phyloP scores from a whole-genome alignment of 805 yeast species.

The Barnettozyma wickerhamii region DNA sequence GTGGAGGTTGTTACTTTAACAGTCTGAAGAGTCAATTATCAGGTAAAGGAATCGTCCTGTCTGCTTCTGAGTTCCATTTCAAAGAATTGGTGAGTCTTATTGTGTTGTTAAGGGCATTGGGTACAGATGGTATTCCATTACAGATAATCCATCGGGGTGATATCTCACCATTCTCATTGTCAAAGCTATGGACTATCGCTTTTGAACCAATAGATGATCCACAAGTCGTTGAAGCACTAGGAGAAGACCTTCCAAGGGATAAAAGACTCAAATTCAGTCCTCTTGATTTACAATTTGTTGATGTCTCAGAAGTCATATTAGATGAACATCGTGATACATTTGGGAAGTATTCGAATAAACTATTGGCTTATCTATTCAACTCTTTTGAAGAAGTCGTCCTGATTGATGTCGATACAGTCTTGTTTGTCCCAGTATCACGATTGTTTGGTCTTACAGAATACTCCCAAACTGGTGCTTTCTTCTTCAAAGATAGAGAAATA shows the following conservation, averaged over 20 bases:
- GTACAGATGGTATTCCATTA: constrained; percentile 30
- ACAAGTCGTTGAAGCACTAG: too few species aligned
- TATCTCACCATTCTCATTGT: constrained; percentile 28
- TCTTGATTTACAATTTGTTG: constrained; percentile 28
- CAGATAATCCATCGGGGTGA: constrained; percentile 28
- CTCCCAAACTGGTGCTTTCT: constrained; percentile 32
- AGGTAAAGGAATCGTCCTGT: constrained; percentile 30
- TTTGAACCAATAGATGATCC: neutral
- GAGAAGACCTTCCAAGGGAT: too few species aligned
- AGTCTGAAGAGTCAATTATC: neutral
- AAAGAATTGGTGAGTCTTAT: constrained; percentile 30
- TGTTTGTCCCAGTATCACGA: constrained; percentile 33
- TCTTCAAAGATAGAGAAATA: constrained; percentile 37
- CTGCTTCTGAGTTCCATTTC: constrained; percentile 27
- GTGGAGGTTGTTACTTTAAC: neutral
- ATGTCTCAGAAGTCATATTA: constrained; percentile 6
- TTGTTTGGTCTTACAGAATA: constrained; percentile 32
- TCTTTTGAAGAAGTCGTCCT: constrained; percentile 46
- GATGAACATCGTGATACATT: constrained; percentile 13
- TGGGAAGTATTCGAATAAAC: constrained; percentile 37
- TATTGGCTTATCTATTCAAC: constrained; percentile 51
- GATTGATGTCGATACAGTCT: constrained; percentile 51
- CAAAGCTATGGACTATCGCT: constrained; percentile 16
- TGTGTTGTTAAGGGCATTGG: constrained; percentile 32
- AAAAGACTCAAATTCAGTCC: constrained; percentile 12